Base-by-base conservation (phyloP, 148 eudicot genomes). In the Suaeda aralocaspica region DNA sequence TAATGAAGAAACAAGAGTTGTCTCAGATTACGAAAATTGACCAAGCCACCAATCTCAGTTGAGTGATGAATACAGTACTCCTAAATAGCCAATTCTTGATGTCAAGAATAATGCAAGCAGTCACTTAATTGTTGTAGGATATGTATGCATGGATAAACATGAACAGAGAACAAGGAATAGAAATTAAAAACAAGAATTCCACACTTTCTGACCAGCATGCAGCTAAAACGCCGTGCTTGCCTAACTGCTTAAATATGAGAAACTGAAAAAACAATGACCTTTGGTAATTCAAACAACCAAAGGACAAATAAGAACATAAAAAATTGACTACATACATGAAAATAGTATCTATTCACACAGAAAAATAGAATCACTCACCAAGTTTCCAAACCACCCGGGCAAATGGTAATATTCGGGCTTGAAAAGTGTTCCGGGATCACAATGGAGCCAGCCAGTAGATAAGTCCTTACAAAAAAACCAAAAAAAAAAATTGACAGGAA, bases 371-470 rank as follows among this genome's bases (percentile, higher is more conserved):
- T 16, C 39, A 30, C 83, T 86, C 76, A 93, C 98, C 96, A 88
- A 88, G 69, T 72, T 71, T 69, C 94, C 84, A 77, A 87, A 15
- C 92, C 90, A 84, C 51, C 74, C 78, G 21, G 91, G 96, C 56
- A 94, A 64, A 56, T 80, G 68, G 66, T 76, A 87, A 63, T 71
- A 63, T 77, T 91, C 97, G 7, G 97, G 92, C 74, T 79, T 94
- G 74, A 83, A 94, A 72, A 91, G 59, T 21, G 84, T 86, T 42
- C 87, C 97, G 67, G 98, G 98, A 81, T 91, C 96, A 81, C 98
- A 94, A 55, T 94, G 83, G 76, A 94, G 98, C 98, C 98, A 94
- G 48, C 96, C 92, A 75, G 96, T 87, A 21, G 98, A 87, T 78
- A 94, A 84, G 77, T 94, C 98, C 98, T 94, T 75, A 41, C 69